Evolutionary conservation across 495 filamentous ascomycete species (phyloP).

Genomic region (Xylaria intraflava): DNA sequence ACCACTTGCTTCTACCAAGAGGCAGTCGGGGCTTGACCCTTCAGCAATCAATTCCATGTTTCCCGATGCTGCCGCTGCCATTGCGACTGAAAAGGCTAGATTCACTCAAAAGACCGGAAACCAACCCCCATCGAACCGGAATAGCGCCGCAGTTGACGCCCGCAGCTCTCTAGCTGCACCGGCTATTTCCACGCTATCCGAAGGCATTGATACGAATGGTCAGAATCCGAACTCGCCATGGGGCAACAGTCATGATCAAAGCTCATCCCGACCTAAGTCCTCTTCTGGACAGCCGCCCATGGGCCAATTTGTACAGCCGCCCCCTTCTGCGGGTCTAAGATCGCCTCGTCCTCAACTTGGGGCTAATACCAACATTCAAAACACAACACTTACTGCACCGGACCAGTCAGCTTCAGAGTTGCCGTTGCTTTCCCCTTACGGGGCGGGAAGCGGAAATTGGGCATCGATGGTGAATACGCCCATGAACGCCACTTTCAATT

Average conservation of each 20-base stretch:
- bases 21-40: constrained; percentile 87
- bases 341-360: constrained; percentile 69
- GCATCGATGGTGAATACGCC: constrained; percentile 98
- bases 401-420: constrained; percentile 62
- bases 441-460: constrained; percentile 82
- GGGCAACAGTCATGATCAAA: constrained; percentile 51
- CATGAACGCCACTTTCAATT: constrained; percentile 79
- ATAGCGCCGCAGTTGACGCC: constrained; percentile 78
- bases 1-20: constrained; percentile 67
- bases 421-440: constrained; percentile 85
- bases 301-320: constrained; percentile 91
- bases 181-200: constrained; percentile 60
- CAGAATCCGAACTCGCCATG: constrained; percentile 72
- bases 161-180: constrained; percentile 74
- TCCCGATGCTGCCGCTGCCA: constrained; percentile 93
- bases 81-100: constrained; percentile 94
- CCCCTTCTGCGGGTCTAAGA: constrained; percentile 70
- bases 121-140: constrained; percentile 83
- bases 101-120: constrained; percentile 92
- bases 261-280: constrained; percentile 72
- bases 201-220: constrained; percentile 40
- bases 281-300: constrained; percentile 74
- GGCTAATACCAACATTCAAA: constrained; percentile 69
- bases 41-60: constrained; percentile 98
- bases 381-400: constrained; percentile 66